Conservation (phyloP, 768 basidiomycete species). For the Amyloporia xantha region DNA sequence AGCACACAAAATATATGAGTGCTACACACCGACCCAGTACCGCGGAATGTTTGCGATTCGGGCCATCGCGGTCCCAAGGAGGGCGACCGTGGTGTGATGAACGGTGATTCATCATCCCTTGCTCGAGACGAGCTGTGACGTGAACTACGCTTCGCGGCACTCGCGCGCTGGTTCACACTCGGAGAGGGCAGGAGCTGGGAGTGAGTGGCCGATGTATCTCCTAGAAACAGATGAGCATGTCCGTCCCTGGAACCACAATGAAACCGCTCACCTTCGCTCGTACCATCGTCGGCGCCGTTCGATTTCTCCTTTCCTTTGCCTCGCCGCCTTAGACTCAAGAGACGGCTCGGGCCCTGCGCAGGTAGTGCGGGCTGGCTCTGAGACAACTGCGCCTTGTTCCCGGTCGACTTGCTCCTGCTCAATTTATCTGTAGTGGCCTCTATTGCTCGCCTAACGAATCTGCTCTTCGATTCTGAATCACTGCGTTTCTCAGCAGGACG, state of each 20-base stretch:
- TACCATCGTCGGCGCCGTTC: not conserved
- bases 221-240: slow-evolving; percentile 3
- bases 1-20: not conserved
- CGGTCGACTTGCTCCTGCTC: slow-evolving; percentile 39
- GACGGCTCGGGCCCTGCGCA: slow-evolving; percentile 35
- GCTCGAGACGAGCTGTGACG: slow-evolving; percentile 10
- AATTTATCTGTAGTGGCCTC: slow-evolving; percentile 60
- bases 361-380: slow-evolving; percentile 28
- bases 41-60: slow-evolving; percentile 46
- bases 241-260: not conserved
- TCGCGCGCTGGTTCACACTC: slow-evolving; percentile 2
- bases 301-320: slow-evolving; percentile 38
- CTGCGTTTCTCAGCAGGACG: slow-evolving; percentile 1
- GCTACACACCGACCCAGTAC: slow-evolving; percentile 61
- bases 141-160: not conserved
- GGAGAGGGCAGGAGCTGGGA: slow-evolving; percentile 17
- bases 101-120: slow-evolving; percentile 48
- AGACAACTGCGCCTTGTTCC: slow-evolving; percentile 16
- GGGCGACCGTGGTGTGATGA: slow-evolving; percentile 72
- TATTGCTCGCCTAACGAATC: slow-evolving; percentile 26
- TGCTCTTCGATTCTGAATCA: not conserved
- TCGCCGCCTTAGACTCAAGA: slow-evolving; percentile 51
- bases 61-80: slow-evolving; percentile 38
- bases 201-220: slow-evolving; percentile 14
- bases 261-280: not conserved